Evolutionary conservation across 2,329 filamentous ascomycete genomes (phyloP).

Genomic region (Talaromyces sp.): DNA sequence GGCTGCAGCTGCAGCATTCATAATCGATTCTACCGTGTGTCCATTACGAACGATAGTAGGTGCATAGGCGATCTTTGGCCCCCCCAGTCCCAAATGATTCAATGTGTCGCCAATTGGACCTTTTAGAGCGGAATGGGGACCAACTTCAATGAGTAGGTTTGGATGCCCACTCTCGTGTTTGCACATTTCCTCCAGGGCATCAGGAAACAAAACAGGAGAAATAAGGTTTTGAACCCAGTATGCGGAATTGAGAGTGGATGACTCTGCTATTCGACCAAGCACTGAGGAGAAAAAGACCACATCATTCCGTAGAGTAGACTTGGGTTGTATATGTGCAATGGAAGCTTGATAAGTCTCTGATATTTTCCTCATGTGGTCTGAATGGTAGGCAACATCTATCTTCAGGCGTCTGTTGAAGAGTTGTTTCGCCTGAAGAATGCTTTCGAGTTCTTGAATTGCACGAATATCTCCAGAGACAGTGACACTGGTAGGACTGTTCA

Average conservation of each 20-base stretch:
- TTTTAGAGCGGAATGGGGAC: conserved; percentile 30
- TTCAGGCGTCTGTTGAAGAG: conserved; percentile 9
- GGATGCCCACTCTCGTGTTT: conserved; percentile 10
- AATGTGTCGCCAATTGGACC: conserved; percentile 21
- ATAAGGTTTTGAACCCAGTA: conserved; percentile 37
- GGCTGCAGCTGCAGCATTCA: conserved; percentile 1
- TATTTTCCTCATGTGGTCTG: conserved; percentile 34
- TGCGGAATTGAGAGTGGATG: not conserved
- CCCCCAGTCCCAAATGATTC: not conserved
- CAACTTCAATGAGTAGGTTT: conserved; percentile 24
- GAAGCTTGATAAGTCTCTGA: conserved; percentile 24
- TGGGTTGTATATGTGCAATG: not conserved
- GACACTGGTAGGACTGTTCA: conserved; percentile 35
- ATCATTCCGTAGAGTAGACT: not conserved
- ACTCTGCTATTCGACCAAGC: conserved; percentile 16
- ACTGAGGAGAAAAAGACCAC: conserved; percentile 19
- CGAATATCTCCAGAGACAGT: conserved; percentile 32
- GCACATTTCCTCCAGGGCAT: conserved; percentile 19
- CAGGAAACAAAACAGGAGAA: conserved; percentile 30
- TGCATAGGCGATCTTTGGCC: conserved; percentile 22
- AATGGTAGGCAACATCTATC: conserved; percentile 27
- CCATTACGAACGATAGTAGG: conserved; percentile 31
- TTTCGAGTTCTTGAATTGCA: conserved; percentile 23
- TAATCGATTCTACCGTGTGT: conserved; percentile 21
- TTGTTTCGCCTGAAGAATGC: not conserved